Percentiles rank a stretch among this genome's conserved stretches.
Evolutionary conservation across 2,329 filamentous ascomycete species (phyloP).

Genomic region (Aspergillus sergii): DNA sequence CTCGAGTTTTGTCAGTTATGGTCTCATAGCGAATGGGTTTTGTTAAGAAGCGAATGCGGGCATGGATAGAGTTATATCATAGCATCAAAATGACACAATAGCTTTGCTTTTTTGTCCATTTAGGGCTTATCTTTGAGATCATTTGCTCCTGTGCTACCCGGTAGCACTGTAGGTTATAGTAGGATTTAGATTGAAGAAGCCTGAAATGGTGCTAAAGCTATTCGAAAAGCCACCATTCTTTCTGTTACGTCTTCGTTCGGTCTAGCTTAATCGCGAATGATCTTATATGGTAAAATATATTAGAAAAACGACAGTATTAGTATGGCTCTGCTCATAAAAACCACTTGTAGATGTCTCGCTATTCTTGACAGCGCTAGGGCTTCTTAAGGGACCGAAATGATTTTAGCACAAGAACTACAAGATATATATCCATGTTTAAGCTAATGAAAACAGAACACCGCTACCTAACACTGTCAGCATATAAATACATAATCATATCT

Average conservation of each 20-base stretch:
- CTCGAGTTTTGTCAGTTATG: neutral
- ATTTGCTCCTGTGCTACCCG: neutral
- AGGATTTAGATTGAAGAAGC: neutral
- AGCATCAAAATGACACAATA: neutral
- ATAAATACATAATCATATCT: too few species aligned
- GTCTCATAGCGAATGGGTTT: neutral
- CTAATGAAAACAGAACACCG: too few species aligned
- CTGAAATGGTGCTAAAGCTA: neutral
- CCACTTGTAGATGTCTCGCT: too few species aligned
- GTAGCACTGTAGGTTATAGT: neutral
- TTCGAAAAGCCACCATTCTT: neutral
- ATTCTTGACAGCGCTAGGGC: too few species aligned
- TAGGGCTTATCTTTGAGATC: neutral
- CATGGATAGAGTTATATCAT: neutral
- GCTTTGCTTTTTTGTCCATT: neutral
- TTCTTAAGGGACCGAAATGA: too few species aligned
- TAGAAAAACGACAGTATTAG: too few species aligned
- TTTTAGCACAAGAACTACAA: neutral
- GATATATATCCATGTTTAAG: neutral
- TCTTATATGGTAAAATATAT: too few species aligned
- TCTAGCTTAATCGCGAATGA: neutral
- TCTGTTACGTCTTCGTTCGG: neutral
- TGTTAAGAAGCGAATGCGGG: neutral
- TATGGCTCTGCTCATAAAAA: too few species aligned
- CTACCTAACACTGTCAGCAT: too few species aligned